phyloP scores from a whole-genome alignment of 768 basidiomycete species.

The Mycena crocata region DNA sequence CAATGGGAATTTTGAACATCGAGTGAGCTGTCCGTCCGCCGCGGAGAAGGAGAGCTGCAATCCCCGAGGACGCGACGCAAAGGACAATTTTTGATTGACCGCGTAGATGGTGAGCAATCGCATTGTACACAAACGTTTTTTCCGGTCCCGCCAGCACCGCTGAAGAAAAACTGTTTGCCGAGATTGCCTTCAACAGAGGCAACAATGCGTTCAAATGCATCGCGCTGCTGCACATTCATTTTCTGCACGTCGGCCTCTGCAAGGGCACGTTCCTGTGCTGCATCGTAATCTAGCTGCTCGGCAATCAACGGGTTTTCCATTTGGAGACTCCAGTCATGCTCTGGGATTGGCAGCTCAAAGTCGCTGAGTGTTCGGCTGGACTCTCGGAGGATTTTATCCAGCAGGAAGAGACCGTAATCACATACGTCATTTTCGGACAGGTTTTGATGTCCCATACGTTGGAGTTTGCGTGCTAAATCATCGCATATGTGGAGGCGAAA shows the following conservation, averaged over 20 bases:
- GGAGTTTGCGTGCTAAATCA: conserved; percentile 12
- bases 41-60: conserved; percentile 56
- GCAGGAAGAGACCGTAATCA: conserved; percentile 20
- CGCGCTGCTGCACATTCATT: conserved; percentile 48
- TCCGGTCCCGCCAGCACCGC: conserved; percentile 18
- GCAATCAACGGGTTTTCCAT: conserved; percentile 6
- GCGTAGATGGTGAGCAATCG: conserved; percentile 45
- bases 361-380: conserved; percentile 1
- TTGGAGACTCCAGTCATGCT: neutral
- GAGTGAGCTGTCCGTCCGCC: conserved; percentile 64
- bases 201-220: conserved; percentile 44
- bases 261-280: conserved; percentile 19
- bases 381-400: conserved; percentile 18
- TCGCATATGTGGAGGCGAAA: conserved; percentile 25
- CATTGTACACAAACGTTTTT: conserved; percentile 16
- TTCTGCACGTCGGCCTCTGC: conserved; percentile 1
- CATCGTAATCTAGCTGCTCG: conserved; percentile 4
- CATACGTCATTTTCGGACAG: conserved; percentile 7
- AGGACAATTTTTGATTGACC: conserved; percentile 48
- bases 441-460: conserved; percentile 5
- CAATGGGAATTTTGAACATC: conserved; percentile 58
- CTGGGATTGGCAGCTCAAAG: conserved; percentile 2
- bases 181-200: conserved; percentile 36
- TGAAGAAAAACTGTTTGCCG: conserved; percentile 50
- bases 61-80: conserved; percentile 62